These are phyloP conservation scores for Verticillium tricorpus DNA, from an alignment of 2,329 filamentous ascomycete species.

Conservation along the genomic window DNA sequence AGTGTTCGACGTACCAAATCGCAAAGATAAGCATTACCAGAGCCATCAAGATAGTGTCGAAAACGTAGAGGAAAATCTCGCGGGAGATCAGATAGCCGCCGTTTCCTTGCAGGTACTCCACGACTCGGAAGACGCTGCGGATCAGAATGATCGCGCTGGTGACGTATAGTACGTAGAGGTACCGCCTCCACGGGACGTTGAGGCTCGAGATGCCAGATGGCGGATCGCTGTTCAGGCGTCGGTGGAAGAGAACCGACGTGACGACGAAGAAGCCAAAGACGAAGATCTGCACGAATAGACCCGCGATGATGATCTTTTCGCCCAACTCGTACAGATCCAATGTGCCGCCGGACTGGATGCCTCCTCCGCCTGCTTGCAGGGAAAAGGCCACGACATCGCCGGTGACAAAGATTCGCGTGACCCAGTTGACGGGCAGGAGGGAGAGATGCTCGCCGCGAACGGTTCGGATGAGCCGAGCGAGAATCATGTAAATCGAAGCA, in stretches of 20 bases:
- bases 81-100: conserved; percentile 42
- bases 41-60: conserved; percentile 51
- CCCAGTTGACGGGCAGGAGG: conserved; percentile 19
- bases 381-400: conserved; percentile 41
- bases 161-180: conserved; percentile 45
- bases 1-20: not conserved
- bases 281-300: conserved; percentile 52
- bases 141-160: conserved; percentile 44
- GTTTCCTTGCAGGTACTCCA: conserved; percentile 52
- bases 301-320: conserved; percentile 50
- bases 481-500: conserved; percentile 17
- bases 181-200: conserved; percentile 21
- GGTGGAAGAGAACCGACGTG: conserved; percentile 44
- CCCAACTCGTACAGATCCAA: conserved; percentile 25
- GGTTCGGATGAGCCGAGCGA: conserved; percentile 25
- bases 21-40: conserved; percentile 32
- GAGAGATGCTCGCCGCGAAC: conserved; percentile 15
- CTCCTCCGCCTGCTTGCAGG: conserved; percentile 33
- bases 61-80: conserved; percentile 56
- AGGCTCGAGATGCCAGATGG: conserved; percentile 8
- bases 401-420: conserved; percentile 42
- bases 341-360: conserved; percentile 18
- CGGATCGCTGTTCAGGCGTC: conserved; percentile 19
- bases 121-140: conserved; percentile 52
- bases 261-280: conserved; percentile 53